These are phyloP conservation scores for Fraxinus xanthoxyloides DNA, from an alignment of 305 asterid genomes.

Conservation along the genomic window DNA sequence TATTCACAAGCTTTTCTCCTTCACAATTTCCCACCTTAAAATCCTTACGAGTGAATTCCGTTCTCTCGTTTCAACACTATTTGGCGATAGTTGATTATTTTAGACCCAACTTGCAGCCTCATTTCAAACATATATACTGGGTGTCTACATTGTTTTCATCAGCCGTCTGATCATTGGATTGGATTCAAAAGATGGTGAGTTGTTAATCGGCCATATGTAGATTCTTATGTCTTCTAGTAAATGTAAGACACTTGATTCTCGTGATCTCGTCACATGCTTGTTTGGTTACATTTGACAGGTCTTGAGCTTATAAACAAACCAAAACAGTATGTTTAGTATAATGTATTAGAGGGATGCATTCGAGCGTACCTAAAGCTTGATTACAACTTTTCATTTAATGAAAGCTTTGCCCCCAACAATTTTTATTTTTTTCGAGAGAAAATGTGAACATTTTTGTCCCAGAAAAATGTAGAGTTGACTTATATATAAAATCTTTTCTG, in stretches of 20 bases:
- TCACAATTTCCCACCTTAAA: conserved; percentile 78
- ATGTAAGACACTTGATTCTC: background rate
- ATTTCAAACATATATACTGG: conserved; percentile 23
- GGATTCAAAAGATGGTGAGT: conserved; percentile 10
- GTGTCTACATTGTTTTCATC: background rate
- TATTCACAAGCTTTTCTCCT: conserved; percentile 61
- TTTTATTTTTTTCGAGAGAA: too few relatives aligned
- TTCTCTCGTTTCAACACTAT: background rate
- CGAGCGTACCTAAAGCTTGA: background rate
- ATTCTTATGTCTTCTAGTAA: conserved; percentile 6
- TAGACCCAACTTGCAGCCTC: background rate
- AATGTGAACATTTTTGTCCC: too few relatives aligned
- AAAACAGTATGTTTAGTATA: background rate
- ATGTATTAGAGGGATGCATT: background rate
- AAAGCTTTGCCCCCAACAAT: background rate
- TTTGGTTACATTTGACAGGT: background rate
- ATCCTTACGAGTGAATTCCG: conserved; percentile 56
- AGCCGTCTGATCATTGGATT: background rate
- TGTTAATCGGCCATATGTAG: conserved; percentile 11
- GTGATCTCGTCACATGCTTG: background rate
- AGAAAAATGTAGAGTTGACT: too few relatives aligned
- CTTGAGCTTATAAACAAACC: background rate
- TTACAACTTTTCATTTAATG: background rate
- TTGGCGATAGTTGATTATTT: background rate
- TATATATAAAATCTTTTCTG: too few relatives aligned